Evolutionary conservation across 208 protist genomes (phyloP).

Genomic region (Leishmania turanica): DNA sequence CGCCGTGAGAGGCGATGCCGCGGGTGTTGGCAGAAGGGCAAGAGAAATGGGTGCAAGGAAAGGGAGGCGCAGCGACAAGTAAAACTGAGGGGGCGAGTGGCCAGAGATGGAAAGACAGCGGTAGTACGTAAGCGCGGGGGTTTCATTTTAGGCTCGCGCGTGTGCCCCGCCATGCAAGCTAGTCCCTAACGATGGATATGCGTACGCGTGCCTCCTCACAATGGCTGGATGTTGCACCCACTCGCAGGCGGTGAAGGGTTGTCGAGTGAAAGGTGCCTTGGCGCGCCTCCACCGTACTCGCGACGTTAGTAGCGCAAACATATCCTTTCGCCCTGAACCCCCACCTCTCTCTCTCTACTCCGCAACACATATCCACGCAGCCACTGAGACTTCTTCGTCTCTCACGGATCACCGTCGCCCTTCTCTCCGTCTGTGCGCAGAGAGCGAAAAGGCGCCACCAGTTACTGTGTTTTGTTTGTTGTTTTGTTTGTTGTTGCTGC

Average conservation of each 20-base stretch:
- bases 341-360: background rate
- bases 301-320: background rate
- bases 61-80: background rate
- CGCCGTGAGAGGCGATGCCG: background rate
- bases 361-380: background rate
- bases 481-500: background rate
- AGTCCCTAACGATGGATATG: background rate
- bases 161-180: background rate
- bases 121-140: background rate
- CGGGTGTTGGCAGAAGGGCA: background rate
- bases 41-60: background rate
- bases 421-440: background rate
- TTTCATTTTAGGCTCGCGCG: background rate
- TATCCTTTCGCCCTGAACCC: background rate
- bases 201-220: background rate
- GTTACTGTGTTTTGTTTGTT: background rate
- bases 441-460: background rate
- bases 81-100: background rate
- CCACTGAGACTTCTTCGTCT: background rate
- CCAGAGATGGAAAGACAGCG: background rate
- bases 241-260: background rate
- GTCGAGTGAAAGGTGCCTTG: background rate
- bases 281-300: background rate
- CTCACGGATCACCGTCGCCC: background rate
- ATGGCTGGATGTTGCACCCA: background rate